These are phyloP conservation scores for Scedosporium dehoogii DNA, from an alignment of 2,329 filamentous ascomycete species.

Conservation along the genomic window DNA sequence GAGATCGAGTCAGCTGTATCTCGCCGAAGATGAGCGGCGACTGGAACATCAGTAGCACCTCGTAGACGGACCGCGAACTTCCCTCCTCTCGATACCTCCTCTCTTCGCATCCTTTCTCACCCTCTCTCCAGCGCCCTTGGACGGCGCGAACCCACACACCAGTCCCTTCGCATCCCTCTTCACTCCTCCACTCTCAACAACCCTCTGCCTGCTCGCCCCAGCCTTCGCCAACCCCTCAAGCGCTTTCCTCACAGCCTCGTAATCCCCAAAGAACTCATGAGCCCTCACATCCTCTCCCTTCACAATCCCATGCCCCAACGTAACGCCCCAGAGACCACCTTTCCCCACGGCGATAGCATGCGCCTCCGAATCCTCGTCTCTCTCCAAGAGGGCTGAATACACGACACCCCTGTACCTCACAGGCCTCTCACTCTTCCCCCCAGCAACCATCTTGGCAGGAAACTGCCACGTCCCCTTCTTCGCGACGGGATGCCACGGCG, in stretches of 20 bases:
- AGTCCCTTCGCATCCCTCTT: conserved; percentile 26
- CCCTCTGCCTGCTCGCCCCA: conserved; percentile 19
- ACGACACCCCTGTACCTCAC: conserved; percentile 39
- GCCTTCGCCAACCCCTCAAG: conserved; percentile 21
- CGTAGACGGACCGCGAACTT: neutral
- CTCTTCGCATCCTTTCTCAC: neutral
- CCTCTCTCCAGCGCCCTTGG: neutral
- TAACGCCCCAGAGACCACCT: conserved; percentile 39
- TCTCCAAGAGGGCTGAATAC: conserved; percentile 47
- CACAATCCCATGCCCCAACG: conserved; percentile 46
- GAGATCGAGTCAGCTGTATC: too few species aligned
- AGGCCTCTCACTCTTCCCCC: conserved; percentile 8
- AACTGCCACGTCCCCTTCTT: conserved; percentile 33
- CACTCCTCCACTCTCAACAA: conserved; percentile 34
- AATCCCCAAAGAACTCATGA: conserved; percentile 46
- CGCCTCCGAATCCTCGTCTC: conserved; percentile 28
- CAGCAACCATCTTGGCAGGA: conserved; percentile 25
- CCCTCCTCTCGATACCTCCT: neutral
- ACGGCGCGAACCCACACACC: conserved; percentile 21
- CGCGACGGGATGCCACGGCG: conserved; percentile 50
- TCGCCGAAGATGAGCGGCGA: too few species aligned
- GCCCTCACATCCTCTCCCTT: conserved; percentile 28
- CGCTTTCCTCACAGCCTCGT: conserved; percentile 28
- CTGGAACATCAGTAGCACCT: neutral
- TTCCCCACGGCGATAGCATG: conserved; percentile 38